Percentiles rank a stretch among this genome's conserved stretches.
These are phyloP conservation scores for Teratosphaeria nubilosa DNA, from an alignment of 2,329 filamentous ascomycete genomes.

Conservation along the genomic window DNA sequence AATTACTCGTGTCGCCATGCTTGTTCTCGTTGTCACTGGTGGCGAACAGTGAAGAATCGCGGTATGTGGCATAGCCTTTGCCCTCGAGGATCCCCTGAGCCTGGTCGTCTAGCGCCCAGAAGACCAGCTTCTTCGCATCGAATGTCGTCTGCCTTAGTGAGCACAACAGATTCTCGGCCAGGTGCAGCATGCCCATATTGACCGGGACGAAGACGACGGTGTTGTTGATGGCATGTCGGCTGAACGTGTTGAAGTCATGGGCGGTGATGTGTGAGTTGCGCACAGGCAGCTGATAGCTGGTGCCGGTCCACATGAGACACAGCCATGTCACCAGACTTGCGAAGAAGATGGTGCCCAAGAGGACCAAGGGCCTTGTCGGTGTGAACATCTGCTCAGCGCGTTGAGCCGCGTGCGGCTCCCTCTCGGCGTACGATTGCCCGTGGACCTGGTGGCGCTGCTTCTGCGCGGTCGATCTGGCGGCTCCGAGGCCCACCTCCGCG, in stretches of 20 bases:
- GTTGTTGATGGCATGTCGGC: slow-evolving; percentile 1
- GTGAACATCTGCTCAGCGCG: neutral
- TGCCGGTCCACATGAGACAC: neutral
- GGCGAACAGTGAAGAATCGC: slow-evolving; percentile 8
- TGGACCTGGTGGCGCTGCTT: neutral
- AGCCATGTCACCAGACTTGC: neutral
- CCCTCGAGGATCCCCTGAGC: slow-evolving; percentile 2
- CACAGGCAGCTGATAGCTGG: neutral
- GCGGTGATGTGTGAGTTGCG: neutral
- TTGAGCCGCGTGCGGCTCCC: neutral
- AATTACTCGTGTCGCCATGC: slow-evolving; percentile 8
- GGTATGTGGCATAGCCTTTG: slow-evolving; percentile 7
- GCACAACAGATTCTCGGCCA: slow-evolving; percentile 9
- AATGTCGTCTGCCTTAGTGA: slow-evolving; percentile 5
- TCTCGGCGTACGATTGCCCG: neutral
- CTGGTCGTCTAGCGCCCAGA: slow-evolving; percentile 12
- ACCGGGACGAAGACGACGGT: slow-evolving; percentile 5
- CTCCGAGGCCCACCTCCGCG: neutral
- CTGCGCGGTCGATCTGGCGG: neutral
- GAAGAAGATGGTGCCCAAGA: neutral
- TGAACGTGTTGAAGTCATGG: neutral
- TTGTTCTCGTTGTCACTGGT: slow-evolving; percentile 9
- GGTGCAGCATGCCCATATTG: slow-evolving; percentile 9
- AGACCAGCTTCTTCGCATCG: slow-evolving; percentile 6
- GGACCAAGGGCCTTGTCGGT: neutral